Evolutionary conservation across 208 protist genomes (phyloP).

Genomic region (Acanthamoeba sp.): DNA sequence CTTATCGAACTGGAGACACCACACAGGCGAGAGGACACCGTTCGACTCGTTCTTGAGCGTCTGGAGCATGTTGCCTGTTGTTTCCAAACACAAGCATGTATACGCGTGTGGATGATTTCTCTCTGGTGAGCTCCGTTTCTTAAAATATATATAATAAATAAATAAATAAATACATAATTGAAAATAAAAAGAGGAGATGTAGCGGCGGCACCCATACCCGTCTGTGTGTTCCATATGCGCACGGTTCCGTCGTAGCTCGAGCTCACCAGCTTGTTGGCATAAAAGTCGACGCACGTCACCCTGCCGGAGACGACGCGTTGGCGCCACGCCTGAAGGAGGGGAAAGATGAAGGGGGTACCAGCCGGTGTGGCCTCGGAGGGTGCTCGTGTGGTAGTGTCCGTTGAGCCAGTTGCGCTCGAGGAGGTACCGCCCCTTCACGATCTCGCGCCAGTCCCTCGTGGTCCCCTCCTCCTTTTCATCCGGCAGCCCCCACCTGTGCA

Average conservation of each 20-base stretch:
- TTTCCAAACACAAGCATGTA: not conserved
- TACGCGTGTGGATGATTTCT: too few species aligned
- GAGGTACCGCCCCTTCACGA: conserved; percentile 61
- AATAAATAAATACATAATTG: too few species aligned
- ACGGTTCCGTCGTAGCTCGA: conserved; percentile 63
- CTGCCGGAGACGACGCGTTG: not conserved
- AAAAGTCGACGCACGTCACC: conserved; percentile 68
- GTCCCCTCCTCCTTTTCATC: conserved; percentile 48
- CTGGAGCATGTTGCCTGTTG: conserved; percentile 67
- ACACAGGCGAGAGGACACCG: conserved; percentile 44
- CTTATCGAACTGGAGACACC: conserved; percentile 73
- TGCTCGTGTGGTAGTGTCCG: conserved; percentile 58
- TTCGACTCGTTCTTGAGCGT: conserved; percentile 69
- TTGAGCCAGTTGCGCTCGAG: conserved; percentile 65
- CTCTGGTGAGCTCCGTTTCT: too few species aligned
- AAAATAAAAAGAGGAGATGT: too few species aligned
- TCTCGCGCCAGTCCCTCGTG: conserved; percentile 60
- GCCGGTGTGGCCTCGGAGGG: conserved; percentile 49
- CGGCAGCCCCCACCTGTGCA: conserved; percentile 26
- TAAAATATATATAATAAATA: too few species aligned
- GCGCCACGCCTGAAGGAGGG: too few species aligned
- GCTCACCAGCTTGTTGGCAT: conserved; percentile 72
- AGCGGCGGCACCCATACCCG: not conserved
- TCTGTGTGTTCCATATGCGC: conserved; percentile 64
- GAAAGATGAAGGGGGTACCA: too few species aligned